Percentiles rank a stretch among this genome's conserved stretches.
Evolutionary conservation across 129 eudicot genomes (phyloP).

Genomic region (Lactuca saligna): DNA sequence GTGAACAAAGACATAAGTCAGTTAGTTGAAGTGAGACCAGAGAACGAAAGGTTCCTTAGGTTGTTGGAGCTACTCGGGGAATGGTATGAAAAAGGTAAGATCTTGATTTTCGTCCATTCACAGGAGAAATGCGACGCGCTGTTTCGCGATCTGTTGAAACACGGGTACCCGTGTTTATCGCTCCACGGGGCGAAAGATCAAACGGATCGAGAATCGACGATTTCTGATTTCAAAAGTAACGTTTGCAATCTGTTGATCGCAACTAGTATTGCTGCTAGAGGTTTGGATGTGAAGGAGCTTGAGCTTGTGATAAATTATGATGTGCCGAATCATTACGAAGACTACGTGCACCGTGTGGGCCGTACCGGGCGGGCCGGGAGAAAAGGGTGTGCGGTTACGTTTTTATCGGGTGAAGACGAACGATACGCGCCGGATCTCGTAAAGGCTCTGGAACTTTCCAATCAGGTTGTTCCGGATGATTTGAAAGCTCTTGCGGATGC

Average conservation of each 20-base stretch:
- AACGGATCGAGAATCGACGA: constrained; percentile 39
- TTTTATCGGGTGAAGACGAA: constrained; percentile 33
- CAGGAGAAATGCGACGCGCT: constrained; percentile 39
- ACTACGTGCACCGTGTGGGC: constrained; percentile 43
- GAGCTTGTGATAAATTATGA: constrained; percentile 38
- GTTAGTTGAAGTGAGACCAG: constrained; percentile 39
- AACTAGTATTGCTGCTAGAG: constrained; percentile 39
- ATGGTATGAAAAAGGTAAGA: constrained; percentile 43
- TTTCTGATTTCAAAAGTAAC: constrained; percentile 36
- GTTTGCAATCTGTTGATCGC: constrained; percentile 41
- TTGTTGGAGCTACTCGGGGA: constrained; percentile 39
- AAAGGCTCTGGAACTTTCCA: constrained; percentile 37
- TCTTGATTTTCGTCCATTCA: constrained; percentile 35
- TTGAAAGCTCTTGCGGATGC: constrained; percentile 37
- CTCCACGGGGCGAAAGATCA: constrained; percentile 42
- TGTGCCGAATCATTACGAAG: constrained; percentile 44
- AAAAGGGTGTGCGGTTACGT: constrained; percentile 38
- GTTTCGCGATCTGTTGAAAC: constrained; percentile 33
- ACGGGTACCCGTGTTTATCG: constrained; percentile 40
- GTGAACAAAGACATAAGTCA: constrained; percentile 42
- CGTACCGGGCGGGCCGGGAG: constrained; percentile 45
- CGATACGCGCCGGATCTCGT: constrained; percentile 39
- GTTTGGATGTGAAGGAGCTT: constrained; percentile 41
- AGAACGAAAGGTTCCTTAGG: constrained; percentile 35
- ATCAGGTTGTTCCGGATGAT: constrained; percentile 40